phyloP scores from a whole-genome alignment of 2,329 filamentous ascomycete species.

The Trichoderma polysporum region DNA sequence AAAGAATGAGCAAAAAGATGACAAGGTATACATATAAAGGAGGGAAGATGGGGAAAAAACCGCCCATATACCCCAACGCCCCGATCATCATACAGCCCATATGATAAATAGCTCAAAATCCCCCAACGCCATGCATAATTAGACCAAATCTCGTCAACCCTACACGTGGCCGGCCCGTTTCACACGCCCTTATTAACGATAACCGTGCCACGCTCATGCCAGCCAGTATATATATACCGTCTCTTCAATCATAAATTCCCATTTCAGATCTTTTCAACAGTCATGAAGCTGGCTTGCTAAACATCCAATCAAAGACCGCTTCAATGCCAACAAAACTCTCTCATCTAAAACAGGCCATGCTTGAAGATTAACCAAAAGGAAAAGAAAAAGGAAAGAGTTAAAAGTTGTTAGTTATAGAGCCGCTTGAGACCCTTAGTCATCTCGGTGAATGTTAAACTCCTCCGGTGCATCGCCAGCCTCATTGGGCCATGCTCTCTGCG shows the following conservation, averaged over 20 bases:
- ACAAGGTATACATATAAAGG: neutral
- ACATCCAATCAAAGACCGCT: neutral
- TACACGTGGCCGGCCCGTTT: neutral
- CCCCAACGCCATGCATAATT: neutral
- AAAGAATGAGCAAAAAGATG: neutral
- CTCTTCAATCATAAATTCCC: neutral
- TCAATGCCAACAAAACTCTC: neutral
- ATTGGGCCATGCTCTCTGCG: conserved; percentile 43
- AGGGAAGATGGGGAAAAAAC: no score
- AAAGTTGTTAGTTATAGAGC: neutral
- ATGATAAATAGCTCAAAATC: neutral
- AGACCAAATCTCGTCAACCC: neutral
- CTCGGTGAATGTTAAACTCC: conserved; percentile 45
- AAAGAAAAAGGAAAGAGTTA: neutral
- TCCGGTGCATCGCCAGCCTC: conserved; percentile 22
- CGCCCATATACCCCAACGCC: neutral
- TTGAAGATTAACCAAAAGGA: neutral
- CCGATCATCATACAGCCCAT: neutral
- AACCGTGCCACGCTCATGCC: neutral
- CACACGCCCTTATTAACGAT: neutral
- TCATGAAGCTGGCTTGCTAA: neutral
- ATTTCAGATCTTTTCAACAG: neutral
- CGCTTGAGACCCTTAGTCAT: conserved; percentile 23
- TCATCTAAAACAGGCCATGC: neutral
- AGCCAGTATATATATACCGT: neutral